These are phyloP conservation scores for Cavenderia fasciculata DNA, from an alignment of 78 protist genomes.

Conservation along the genomic window DNA sequence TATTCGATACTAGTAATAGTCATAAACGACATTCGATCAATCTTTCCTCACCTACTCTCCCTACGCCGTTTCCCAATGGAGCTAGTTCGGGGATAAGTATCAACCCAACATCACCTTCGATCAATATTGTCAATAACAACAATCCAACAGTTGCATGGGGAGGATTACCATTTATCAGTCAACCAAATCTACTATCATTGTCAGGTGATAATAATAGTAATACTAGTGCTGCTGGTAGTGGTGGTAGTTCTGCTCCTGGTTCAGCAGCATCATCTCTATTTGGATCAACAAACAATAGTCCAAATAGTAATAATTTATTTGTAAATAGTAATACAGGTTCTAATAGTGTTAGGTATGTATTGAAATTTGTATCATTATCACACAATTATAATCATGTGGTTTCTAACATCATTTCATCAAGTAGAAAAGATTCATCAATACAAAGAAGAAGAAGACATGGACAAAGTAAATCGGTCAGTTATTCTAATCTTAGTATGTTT, in stretches of 20 bases:
- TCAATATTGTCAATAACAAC: background rate
- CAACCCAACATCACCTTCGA: too few relatives aligned
- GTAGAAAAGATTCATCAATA: slow-evolving; percentile 9
- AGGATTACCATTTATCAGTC: background rate
- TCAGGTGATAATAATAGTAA: background rate
- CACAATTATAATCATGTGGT: background rate
- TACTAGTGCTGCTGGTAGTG: background rate
- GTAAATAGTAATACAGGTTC: background rate
- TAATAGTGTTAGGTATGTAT: background rate
- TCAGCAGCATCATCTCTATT: slow-evolving; percentile 1
- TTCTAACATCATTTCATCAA: background rate
- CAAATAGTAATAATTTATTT: background rate
- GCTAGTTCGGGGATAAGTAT: too few relatives aligned
- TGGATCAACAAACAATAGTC: background rate
- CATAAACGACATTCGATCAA: too few relatives aligned
- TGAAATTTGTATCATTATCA: background rate
- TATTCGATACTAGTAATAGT: too few relatives aligned
- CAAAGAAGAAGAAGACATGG: slow-evolving; percentile 59
- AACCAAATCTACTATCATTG: background rate
- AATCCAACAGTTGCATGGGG: background rate
- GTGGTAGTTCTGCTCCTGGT: background rate
- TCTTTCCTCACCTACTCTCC: too few relatives aligned
- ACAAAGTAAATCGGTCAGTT: slow-evolving; percentile 72
- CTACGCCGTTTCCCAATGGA: too few relatives aligned
- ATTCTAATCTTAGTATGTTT: slow-evolving; percentile 44